A percentile compares a stretch with the other conserved stretches of the same genome.
phyloP scores from a whole-genome alignment of 139 green algal genomes.

The Coccomyxa sp. region DNA sequence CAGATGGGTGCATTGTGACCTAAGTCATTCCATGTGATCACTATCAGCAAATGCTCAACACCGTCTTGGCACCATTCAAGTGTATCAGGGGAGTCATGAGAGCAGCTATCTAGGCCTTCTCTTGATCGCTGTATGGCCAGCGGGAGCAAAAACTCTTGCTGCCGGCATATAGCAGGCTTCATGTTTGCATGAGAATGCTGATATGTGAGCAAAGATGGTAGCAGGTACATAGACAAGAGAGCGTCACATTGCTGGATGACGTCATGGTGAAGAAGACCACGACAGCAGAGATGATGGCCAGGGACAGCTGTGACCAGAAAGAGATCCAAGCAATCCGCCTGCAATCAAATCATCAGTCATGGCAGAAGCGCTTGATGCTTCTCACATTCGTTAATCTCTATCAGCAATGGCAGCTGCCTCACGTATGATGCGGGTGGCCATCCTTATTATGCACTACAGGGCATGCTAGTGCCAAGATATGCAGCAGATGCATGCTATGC shows the following conservation, averaged over 20 bases:
- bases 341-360: background rate
- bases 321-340: constrained; percentile 51
- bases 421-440: too few species aligned
- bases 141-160: too few species aligned
- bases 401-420: too few species aligned
- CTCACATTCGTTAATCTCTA: background rate
- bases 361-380: background rate
- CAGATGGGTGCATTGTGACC: background rate
- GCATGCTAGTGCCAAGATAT: too few species aligned
- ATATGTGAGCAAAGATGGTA: background rate
- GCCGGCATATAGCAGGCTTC: background rate
- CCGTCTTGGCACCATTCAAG: too few species aligned
- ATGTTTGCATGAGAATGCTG: background rate
- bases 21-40: background rate
- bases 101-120: background rate
- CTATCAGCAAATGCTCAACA: background rate
- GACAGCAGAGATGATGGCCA: constrained; percentile 70
- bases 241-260: background rate
- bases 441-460: too few species aligned
- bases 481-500: background rate
- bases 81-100: too few species aligned
- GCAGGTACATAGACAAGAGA: background rate
- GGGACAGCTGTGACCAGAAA: constrained; percentile 89
- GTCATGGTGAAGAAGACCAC: constrained; percentile 73
- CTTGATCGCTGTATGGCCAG: too few species aligned